Evolutionary conservation across 1,284 basidiomycete species (phyloP), one percentile per base, ranked within the genome.

Genomic region (Xerocomus minutiporus): DNA sequence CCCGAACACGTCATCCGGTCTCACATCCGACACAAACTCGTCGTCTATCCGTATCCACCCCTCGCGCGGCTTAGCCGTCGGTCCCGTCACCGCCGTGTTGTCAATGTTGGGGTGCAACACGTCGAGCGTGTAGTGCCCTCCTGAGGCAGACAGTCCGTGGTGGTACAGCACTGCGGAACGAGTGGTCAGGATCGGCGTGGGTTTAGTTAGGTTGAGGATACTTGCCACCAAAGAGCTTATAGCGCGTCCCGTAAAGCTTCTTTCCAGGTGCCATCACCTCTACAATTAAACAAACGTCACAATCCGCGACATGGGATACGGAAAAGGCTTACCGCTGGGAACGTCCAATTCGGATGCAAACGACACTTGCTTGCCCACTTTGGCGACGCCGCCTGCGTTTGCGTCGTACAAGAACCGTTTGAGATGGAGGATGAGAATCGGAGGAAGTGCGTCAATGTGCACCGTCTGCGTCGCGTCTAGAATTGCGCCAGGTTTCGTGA

Each of bases 71-170:
- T 56, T 67, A 4, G 25, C 29, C 4, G 48, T 54, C 4, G 58
- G 51, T 59, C 65, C 69, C 45, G 76, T 35, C 1, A 49, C 43
- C 15, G 23, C 12, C 20, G 23, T 9, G 5, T 63, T 70, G 62
- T 82, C 82, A 12, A 83, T 80, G 60, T 84, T 83, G 20, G 91
- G 88, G 56, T 93, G 87, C 8, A 95, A 74, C 1, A 97, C 90
- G 58, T 95, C 89, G 42, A 97, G 83, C 1, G 95, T 99, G 74
- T 98, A 99, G 71, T 98, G 95, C 0, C 96, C 96, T 7, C 95
- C 95, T 0, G 86, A 86, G 0, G 96, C 93, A 12, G 89, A 90
- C 44, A 80, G 75, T 2, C 96, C 96, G 64, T 99, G 95, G 70
- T 99, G 96, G 70, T 98, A 98, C 8, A 98, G 75, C 20, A 89